phyloP scores from a whole-genome alignment of 2,329 filamentous ascomycete genomes.

The Ascochyta clinopodiicola region DNA sequence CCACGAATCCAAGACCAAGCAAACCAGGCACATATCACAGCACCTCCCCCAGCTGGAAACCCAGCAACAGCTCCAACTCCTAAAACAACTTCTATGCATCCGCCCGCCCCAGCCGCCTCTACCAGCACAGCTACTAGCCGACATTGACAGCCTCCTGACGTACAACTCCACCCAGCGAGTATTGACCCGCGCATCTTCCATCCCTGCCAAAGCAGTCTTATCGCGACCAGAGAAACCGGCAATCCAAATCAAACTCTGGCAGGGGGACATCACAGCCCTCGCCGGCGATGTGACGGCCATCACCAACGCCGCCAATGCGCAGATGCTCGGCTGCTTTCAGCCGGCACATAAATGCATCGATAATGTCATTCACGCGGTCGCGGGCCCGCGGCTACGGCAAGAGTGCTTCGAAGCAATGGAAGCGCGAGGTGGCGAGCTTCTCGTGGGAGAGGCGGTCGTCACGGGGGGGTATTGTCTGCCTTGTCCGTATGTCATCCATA shows the following conservation, averaged over 20 bases:
- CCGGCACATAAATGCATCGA: slow-evolving; percentile 47
- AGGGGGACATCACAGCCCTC: slow-evolving; percentile 46
- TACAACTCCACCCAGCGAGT: slow-evolving; percentile 21
- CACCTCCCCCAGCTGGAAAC: slow-evolving; percentile 20
- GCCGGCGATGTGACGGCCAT: slow-evolving; percentile 40
- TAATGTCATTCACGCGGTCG: slow-evolving; percentile 45
- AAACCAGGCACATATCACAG: slow-evolving; percentile 17
- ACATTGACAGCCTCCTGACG: slow-evolving; percentile 27
- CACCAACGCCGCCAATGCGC: slow-evolving; percentile 47
- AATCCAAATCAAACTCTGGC: slow-evolving; percentile 36
- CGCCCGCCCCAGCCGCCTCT: slow-evolving; percentile 29
- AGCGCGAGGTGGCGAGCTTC: slow-evolving; percentile 27
- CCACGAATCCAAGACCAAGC: slow-evolving; percentile 18
- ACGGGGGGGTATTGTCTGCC: slow-evolving; percentile 40
- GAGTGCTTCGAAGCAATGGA: slow-evolving; percentile 39
- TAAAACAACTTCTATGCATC: slow-evolving; percentile 38
- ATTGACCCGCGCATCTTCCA: slow-evolving; percentile 16
- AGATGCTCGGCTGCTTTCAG: slow-evolving; percentile 47
- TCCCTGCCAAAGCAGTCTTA: slow-evolving; percentile 10
- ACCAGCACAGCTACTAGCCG: slow-evolving; percentile 11
- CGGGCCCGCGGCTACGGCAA: slow-evolving; percentile 41
- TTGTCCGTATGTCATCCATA: slow-evolving; percentile 41
- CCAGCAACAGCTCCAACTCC: slow-evolving; percentile 20
- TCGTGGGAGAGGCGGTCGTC: slow-evolving; percentile 34
- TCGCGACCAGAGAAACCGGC: not conserved